Percentiles rank a stretch among this genome's conserved stretches.
Conservation (phyloP, 2,329 filamentous ascomycete genomes). For the Monosporascus sp. region DNA sequence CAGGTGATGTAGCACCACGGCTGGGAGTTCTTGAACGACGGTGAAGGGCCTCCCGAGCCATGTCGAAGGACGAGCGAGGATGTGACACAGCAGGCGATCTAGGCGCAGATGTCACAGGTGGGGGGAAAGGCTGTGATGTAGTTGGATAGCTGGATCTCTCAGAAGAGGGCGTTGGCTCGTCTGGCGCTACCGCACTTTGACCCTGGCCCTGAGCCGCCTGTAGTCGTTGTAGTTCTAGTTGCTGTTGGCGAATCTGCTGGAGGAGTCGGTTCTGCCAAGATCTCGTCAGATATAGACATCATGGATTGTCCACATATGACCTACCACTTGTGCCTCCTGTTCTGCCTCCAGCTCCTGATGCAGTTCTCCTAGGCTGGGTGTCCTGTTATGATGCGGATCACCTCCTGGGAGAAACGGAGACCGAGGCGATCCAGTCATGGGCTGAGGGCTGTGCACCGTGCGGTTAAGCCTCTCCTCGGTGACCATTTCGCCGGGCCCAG, state of each 20-base stretch:
- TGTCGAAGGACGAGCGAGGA: constrained; percentile 54
- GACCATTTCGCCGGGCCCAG: constrained; percentile 64
- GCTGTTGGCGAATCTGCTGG: constrained; percentile 70
- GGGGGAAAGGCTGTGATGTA: constrained; percentile 30
- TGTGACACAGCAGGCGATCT: constrained; percentile 46
- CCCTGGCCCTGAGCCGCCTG: constrained; percentile 39
- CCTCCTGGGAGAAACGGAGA: constrained; percentile 39
- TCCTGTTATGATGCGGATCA: constrained; percentile 59
- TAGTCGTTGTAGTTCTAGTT: constrained; percentile 62
- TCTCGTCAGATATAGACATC: constrained; percentile 2
- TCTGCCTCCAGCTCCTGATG: constrained; percentile 76
- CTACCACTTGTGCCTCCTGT: constrained; percentile 71
- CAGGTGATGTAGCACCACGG: constrained; percentile 48
- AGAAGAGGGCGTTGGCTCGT: constrained; percentile 43
- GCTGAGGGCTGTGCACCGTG: constrained; percentile 37
- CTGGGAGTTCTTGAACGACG: constrained; percentile 56
- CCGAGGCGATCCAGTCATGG: constrained; percentile 43
- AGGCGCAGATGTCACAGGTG: constrained; percentile 39
- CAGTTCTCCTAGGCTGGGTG: constrained; percentile 69
- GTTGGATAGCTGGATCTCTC: constrained; percentile 37
- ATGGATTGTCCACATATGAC: constrained; percentile 18
- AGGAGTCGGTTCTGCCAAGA: constrained; percentile 64
- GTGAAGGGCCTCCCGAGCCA: constrained; percentile 50
- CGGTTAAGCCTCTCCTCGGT: constrained; percentile 37
- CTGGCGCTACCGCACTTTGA: constrained; percentile 39